Base-by-base conservation (phyloP, 2,329 filamentous ascomycete genomes). In the Nothophaeocryptopus gaeumannii region DNA sequence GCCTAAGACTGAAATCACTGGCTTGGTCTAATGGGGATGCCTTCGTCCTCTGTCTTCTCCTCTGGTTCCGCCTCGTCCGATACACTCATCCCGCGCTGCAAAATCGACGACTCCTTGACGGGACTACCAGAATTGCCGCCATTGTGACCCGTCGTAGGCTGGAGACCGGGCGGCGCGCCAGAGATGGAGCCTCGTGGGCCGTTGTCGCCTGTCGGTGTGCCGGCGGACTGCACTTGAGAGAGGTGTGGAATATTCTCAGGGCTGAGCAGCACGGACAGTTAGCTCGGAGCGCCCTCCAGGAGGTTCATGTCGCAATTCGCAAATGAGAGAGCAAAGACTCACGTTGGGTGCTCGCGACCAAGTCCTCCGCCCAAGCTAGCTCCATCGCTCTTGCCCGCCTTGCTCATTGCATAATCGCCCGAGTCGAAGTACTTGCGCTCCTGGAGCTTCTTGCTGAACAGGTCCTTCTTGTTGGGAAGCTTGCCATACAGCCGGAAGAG, bases 361-460 rank as follows among this genome's bases (percentile, higher is more conserved):
- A 99, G 89, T 66, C 86, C 86, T 67, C 92, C 95, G 53, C 95
- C 89, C 10, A 67, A 50, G 8, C 54, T 43, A 29, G 95, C 92
- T 66, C 93, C 87, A 68, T 93, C 88, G 67, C 91, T 88, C 77
- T 97, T 97, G 73, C 93, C 93, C 53, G 93, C 93, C 77, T 95
- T 95, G 72, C 87, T 92, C 74, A 95, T 85, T 67, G 90, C 90
- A 69, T 95, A 96, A 76, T 96, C 91, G 66, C 90, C 90, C 50
- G 88, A 93, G 76, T 95, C 89, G 72, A 95, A 96, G 77, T 95
- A 95, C 76, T 95, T 99, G 78, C 93, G 91, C 72, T 97, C 93
- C 81, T 96, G 96, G 69, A 97, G 83, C 70, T 97, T 95, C 79
- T 97, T 97, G 78, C 95, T 90, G 64, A 97, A 85, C 66, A 96